Evolutionary conservation across 2,329 filamentous ascomycete genomes (phyloP), one percentile per base, ranked within the genome.

Genomic region (Penicillium sclerotigenum): DNA sequence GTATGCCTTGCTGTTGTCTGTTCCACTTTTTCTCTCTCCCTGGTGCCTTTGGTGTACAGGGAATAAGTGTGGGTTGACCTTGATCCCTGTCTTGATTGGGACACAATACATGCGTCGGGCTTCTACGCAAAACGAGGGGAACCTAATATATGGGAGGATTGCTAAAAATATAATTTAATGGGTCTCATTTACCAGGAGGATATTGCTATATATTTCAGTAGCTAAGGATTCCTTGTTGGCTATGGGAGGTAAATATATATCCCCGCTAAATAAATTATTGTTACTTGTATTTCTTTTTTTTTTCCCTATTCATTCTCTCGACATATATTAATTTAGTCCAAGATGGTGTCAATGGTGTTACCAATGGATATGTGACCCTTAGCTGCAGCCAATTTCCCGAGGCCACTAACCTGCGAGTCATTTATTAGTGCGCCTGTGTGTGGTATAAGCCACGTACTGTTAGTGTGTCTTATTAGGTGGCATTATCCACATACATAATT

Each of bases 51-150:
- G 26, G 7, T 45, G 50, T 26, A 38, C 50, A 47, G 42, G 31
- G 42, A 29, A 52, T 28, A 52, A 31, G 8, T 33, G 18, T 45
- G 18, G 42, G 31, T 13, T 40, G 18, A 29, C 14, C 24, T 26
- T 43, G 47, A 55, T 55, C 47, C 47, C 41, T 55, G 53, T 46
- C 43, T 52, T 43, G 47, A 46, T 55, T 52, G 47, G 53, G 53
- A 55, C 53, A 52, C 53, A 34, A 29, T 52, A 52, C 53, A 55
- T 55, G 34, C 47, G 47, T 55, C 47, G 33, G 53, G 53, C 53
- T 53, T 53, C 50, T 55, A 52, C 28, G 20, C 20, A 31, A 26
- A 40, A 50, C 38, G 40, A 48, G 40, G 52, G 52, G 40, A 41
- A 43, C 14, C 26, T 26, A 53, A 38, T 36, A 38, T 37, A 49